These are phyloP conservation scores for Syzygium malaccense DNA, from an alignment of 441 rosid species.

Conservation along the genomic window DNA sequence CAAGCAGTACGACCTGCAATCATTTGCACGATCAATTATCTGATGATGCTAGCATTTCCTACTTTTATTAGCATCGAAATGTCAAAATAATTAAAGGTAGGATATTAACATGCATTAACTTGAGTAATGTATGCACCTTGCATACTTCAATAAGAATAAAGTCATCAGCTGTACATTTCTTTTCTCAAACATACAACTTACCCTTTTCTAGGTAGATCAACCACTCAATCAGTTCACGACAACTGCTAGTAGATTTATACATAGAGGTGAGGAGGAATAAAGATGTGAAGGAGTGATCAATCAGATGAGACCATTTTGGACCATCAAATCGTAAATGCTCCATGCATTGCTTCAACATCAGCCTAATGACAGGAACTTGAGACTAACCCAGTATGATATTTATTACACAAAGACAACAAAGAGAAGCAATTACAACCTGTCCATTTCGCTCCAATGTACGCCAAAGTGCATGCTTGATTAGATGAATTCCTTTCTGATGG, in stretches of 20 bases:
- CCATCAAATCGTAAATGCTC: not conserved
- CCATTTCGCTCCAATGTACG: constrained; percentile 78
- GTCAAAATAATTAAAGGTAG: not conserved
- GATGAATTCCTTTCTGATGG: constrained; percentile 95
- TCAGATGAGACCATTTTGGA: not conserved
- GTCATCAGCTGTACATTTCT: not conserved
- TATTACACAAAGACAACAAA: not conserved
- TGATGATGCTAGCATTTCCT: not conserved
- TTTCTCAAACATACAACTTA: not conserved
- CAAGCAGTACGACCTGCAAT: constrained; percentile 80
- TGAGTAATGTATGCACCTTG: not conserved
- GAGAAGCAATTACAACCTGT: constrained; percentile 41
- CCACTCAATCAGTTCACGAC: not conserved
- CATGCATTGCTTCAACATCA: not conserved
- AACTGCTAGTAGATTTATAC: not conserved
- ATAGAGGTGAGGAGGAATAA: not conserved
- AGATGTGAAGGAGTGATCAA: not conserved
- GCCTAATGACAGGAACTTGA: not conserved
- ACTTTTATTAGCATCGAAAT: not conserved
- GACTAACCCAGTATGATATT: not conserved
- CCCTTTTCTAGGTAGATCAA: not conserved
- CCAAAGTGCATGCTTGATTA: constrained; percentile 90
- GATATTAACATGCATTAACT: not conserved
- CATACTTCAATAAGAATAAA: not conserved
- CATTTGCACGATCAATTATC: constrained; percentile 8